A percentile compares a stretch with the other conserved stretches of the same genome.
Evolutionary conservation across 805 yeast species (phyloP).

Genomic region (Zygosaccharomyces pseudorouxii): DNA sequence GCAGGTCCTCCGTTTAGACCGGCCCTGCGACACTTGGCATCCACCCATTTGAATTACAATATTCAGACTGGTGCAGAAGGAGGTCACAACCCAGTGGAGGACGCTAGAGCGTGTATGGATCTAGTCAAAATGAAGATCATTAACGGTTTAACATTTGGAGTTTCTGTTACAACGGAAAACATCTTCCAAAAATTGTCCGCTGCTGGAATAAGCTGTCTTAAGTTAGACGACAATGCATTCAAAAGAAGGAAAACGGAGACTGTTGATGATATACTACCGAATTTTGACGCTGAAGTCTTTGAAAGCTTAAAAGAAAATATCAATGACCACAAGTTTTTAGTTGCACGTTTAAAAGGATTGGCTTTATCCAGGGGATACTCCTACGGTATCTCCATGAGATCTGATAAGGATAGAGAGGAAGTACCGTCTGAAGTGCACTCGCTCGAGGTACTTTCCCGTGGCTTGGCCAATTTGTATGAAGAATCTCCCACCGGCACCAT

Average conservation of each 20-base stretch:
- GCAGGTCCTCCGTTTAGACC: slow-evolving; percentile 81
- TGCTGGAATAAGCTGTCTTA: slow-evolving; percentile 29
- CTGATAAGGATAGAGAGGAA: slow-evolving; percentile 7
- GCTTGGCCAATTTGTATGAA: slow-evolving; percentile 47
- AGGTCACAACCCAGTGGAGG: slow-evolving; percentile 88
- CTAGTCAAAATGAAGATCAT: slow-evolving; percentile 63
- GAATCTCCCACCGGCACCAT: slow-evolving; percentile 54
- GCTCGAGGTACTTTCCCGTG: slow-evolving; percentile 37
- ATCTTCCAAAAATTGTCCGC: slow-evolving; percentile 39
- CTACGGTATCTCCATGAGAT: slow-evolving; percentile 21
- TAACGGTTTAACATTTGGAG: slow-evolving; percentile 66
- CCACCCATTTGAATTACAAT: slow-evolving; percentile 45
- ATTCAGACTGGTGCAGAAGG: slow-evolving; percentile 61
- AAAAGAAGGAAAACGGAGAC: slow-evolving; percentile 22
- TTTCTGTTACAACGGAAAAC: slow-evolving; percentile 39
- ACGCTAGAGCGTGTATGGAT: slow-evolving; percentile 74
- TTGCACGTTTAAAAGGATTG: slow-evolving; percentile 55
- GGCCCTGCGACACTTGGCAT: slow-evolving; percentile 65
- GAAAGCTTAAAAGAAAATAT: slow-evolving; percentile 38
- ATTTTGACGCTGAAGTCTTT: slow-evolving; percentile 54
- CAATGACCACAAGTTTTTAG: slow-evolving; percentile 43
- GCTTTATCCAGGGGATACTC: slow-evolving; percentile 42
- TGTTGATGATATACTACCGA: not conserved
- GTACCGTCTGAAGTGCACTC: slow-evolving; percentile 10
- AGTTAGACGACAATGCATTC: slow-evolving; percentile 36